These are phyloP conservation scores for Amaranthus hypochondriacus DNA, from an alignment of 148 eudicot species.

Conservation along the genomic window DNA sequence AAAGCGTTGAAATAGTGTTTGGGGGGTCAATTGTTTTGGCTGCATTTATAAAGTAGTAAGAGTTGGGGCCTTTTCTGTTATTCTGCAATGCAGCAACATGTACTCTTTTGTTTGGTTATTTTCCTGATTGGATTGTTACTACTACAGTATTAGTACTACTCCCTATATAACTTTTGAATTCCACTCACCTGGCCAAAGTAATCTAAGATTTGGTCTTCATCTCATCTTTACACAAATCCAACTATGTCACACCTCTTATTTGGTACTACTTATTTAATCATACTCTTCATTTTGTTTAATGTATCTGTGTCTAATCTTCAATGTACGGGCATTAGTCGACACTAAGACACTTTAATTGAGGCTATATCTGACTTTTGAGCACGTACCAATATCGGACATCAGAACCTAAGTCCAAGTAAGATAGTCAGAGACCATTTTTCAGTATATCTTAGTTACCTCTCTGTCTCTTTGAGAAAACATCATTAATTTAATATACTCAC, in stretches of 20 bases:
- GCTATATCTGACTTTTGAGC: no score
- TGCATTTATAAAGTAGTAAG: background rate
- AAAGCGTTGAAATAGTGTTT: background rate
- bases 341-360: background rate
- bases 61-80: background rate
- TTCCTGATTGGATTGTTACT: conserved; percentile 9
- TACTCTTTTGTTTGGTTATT: conserved; percentile 8
- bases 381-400: no score
- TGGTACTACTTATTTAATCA: background rate
- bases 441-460: no score
- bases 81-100: background rate
- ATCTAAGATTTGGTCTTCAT: conserved; percentile 8
- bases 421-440: no score
- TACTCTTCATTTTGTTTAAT: background rate
- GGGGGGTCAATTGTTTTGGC: conserved; percentile 5
- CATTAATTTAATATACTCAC: no score
- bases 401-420: no score
- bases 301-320: background rate
- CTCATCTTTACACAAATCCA: background rate
- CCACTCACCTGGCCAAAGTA: background rate
- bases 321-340: background rate
- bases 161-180: background rate
- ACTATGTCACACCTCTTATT: background rate
- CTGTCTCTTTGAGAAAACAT: no score
- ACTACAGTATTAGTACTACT: background rate